Percentiles rank a stretch among this genome's conserved stretches.
These are phyloP conservation scores for Amanita muscaria DNA, from an alignment of 768 basidiomycete genomes.

Conservation along the genomic window DNA sequence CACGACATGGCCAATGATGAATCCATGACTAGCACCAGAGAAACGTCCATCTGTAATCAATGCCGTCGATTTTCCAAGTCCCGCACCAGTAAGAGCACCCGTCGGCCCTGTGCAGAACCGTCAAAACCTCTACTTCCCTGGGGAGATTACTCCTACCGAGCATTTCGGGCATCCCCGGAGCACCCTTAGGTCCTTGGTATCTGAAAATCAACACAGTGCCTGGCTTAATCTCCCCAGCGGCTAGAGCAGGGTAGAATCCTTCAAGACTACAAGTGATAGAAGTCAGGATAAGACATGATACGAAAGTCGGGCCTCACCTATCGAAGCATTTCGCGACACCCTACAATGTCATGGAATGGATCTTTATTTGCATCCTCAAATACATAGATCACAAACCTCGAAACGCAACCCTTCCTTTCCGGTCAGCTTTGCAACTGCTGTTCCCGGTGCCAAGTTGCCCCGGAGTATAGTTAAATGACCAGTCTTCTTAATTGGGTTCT, in stretches of 20 bases:
- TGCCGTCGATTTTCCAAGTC: conserved; percentile 67
- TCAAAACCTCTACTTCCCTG: neutral
- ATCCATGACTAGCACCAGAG: conserved; percentile 63
- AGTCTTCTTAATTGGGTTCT: conserved; percentile 76
- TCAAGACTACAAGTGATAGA: conserved; percentile 37
- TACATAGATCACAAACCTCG: conserved; percentile 41
- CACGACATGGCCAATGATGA: conserved; percentile 49
- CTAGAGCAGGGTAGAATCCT: conserved; percentile 66
- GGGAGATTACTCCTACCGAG: conserved; percentile 21
- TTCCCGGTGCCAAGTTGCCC: conserved; percentile 83
- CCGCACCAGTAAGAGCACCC: conserved; percentile 77
- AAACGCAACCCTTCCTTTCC: conserved; percentile 86
- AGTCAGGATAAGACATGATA: neutral
- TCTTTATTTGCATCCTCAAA: too few relatives aligned
- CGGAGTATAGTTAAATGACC: conserved; percentile 84
- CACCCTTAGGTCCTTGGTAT: conserved; percentile 86
- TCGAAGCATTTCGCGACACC: conserved; percentile 76
- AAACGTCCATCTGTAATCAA: conserved; percentile 88
- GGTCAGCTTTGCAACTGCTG: conserved; percentile 87
- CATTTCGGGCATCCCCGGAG: conserved; percentile 88
- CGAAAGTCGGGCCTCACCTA: conserved; percentile 28
- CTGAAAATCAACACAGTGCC: conserved; percentile 77
- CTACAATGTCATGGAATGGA: conserved; percentile 29
- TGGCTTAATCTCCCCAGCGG: conserved; percentile 63
- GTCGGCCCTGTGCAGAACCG: conserved; percentile 49